Evolutionary conservation across 2,329 filamentous ascomycete genomes (phyloP).

Genomic region (Xylariaceae sp.): DNA sequence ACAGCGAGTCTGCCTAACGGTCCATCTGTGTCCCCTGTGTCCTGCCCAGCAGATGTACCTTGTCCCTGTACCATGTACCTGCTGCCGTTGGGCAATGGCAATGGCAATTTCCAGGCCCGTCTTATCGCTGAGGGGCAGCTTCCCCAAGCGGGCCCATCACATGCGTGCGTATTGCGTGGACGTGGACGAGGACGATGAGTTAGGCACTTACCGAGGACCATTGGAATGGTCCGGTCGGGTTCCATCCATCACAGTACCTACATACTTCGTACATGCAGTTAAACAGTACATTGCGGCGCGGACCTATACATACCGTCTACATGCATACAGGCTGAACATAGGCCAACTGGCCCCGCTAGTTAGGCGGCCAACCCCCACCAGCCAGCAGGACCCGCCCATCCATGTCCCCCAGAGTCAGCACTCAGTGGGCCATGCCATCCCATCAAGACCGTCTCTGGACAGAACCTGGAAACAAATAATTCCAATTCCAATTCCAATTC

Average conservation of each 20-base stretch:
- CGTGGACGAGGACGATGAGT: neutral
- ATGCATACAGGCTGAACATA: neutral
- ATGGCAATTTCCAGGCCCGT: neutral
- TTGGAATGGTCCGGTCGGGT: no score
- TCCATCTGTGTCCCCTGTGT: no score
- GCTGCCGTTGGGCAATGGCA: neutral
- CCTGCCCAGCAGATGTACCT: no score
- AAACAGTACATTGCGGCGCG: no score
- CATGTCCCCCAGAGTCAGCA: neutral
- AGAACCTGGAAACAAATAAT: no score
- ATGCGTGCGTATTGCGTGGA: neutral
- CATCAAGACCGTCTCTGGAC: no score
- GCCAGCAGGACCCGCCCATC: neutral
- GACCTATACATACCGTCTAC: neutral
- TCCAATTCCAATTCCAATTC: neutral
- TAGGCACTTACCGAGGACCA: neutral
- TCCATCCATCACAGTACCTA: no score
- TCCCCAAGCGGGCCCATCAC: constrained; percentile 5
- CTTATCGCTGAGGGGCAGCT: neutral
- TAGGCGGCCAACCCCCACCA: neutral
- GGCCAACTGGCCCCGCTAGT: neutral
- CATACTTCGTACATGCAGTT: no score
- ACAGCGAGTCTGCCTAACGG: neutral
- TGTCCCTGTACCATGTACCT: neutral
- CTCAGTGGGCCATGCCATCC: neutral